Conservation (phyloP, 495 filamentous ascomycete genomes). For the Penicillium salamii region DNA sequence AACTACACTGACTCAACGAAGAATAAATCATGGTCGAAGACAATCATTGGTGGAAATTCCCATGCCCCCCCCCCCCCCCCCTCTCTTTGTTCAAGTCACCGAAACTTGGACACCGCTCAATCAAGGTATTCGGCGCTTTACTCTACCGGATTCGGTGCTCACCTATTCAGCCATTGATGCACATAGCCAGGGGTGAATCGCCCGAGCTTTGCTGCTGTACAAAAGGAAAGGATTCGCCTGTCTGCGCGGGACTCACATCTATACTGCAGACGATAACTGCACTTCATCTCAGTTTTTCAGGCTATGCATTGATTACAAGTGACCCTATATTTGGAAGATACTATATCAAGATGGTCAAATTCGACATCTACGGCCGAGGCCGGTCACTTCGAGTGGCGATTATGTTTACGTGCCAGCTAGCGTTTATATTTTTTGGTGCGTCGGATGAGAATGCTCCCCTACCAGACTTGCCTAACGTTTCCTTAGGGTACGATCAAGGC, state of each 20-base stretch:
- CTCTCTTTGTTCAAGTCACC: not conserved
- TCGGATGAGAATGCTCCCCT: too few relatives aligned
- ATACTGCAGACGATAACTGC: not conserved
- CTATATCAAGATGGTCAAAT: conserved; percentile 18
- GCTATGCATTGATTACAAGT: not conserved
- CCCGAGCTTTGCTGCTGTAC: not conserved
- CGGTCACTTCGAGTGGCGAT: conserved; percentile 34
- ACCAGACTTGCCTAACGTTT: too few relatives aligned
- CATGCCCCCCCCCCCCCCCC: not conserved
- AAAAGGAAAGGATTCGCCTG: not conserved
- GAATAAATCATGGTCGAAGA: too few relatives aligned
- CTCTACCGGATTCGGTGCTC: not conserved
- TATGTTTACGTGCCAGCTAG: conserved; percentile 35
- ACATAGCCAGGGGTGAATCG: not conserved
- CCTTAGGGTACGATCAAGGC: conserved; percentile 54
- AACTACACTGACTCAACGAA: too few relatives aligned
- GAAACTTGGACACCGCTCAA: not conserved
- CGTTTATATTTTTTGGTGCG: conserved; percentile 43
- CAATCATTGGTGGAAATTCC: not conserved
- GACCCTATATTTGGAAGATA: too few relatives aligned
- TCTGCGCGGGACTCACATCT: not conserved
- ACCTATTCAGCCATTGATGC: too few relatives aligned
- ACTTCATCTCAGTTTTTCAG: not conserved
- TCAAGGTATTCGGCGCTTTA: conserved; percentile 1
- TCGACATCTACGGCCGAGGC: conserved; percentile 35